phyloP scores from a whole-genome alignment of 2,329 filamentous ascomycete genomes.

The Orbilia ellipsospora region DNA sequence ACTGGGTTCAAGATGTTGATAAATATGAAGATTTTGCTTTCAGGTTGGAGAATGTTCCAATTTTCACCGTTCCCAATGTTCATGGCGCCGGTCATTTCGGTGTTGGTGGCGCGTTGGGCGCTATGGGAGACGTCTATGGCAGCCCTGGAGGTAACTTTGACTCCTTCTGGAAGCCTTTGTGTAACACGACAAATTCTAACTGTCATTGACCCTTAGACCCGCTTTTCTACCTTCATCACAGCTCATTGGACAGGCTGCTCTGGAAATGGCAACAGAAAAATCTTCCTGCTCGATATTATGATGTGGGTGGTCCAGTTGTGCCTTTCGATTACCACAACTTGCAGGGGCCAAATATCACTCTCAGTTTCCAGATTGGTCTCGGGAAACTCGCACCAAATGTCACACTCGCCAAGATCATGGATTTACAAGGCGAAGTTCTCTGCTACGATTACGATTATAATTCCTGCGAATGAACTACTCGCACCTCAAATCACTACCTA shows the following conservation, averaged over 20 bases:
- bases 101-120: constrained; percentile 61
- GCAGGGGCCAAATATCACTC: constrained; percentile 59
- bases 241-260: constrained; percentile 61
- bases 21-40: constrained; percentile 60
- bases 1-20: constrained; percentile 57
- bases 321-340: constrained; percentile 56
- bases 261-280: constrained; percentile 61
- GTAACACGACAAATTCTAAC: neutral
- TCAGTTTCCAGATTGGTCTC: constrained; percentile 61
- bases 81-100: constrained; percentile 62
- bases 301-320: constrained; percentile 62
- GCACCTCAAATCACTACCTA: too few species aligned
- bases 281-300: constrained; percentile 59
- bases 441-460: constrained; percentile 57
- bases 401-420: constrained; percentile 60
- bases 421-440: constrained; percentile 57
- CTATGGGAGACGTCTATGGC: constrained; percentile 60
- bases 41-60: constrained; percentile 59
- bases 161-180: neutral
- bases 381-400: constrained; percentile 59
- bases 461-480: neutral
- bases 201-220: constrained; percentile 57
- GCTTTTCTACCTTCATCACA: constrained; percentile 63
- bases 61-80: constrained; percentile 60
- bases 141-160: constrained; percentile 60